Evolutionary conservation across 331 rosid species (phyloP), one percentile per base, ranked within the genome.

Genomic region (Erythrophleum ivorense): DNA sequence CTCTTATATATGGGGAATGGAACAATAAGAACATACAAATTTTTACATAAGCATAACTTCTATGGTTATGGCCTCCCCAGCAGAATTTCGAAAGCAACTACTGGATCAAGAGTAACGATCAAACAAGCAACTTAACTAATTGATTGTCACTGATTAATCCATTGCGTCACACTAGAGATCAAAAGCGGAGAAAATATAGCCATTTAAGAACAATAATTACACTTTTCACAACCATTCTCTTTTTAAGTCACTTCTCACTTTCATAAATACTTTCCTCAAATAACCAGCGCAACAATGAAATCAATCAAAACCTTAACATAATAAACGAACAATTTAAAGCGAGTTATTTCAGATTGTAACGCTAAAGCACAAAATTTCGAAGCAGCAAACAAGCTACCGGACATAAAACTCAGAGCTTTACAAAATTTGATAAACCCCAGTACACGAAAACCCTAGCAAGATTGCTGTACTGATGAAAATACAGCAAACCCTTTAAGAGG

Each of bases 381-480:
- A 54, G 60, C 60, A 54, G 21, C 10, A 18, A 68, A 9, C 54
- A 46, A 54, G 34, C 33, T 24, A 67, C 52, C 73, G 8, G 7
- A 69, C 34, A 69, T 15, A 18, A 55, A 65, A 19, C 52, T 52
- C 29, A 65, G 29, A 24, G 46, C 71, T 69, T 1, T 41, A 52
- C 81, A 31, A 66, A 77, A 59, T 38, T 46, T 18, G 8, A n/a
- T 29, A 80, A 83, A 57, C 11, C 71, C 60, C 48, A 38, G 33
- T 48, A 50, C 73, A 11, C 48, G 54, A 85, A 71, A 85, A 82
- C 79, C 85, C 88, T 83, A 84, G 38, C 45, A 36, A 38, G 73
- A 46, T 24, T 24, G 53, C 80, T 7, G 13, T 55, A 48, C 41
- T 14, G 7, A 11, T 18, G 53, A 68, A 43, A 14, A 36, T 41